Evolutionary conservation across 78 protist species (phyloP).

Genomic region (Dictyostelium brefeldianum): DNA sequence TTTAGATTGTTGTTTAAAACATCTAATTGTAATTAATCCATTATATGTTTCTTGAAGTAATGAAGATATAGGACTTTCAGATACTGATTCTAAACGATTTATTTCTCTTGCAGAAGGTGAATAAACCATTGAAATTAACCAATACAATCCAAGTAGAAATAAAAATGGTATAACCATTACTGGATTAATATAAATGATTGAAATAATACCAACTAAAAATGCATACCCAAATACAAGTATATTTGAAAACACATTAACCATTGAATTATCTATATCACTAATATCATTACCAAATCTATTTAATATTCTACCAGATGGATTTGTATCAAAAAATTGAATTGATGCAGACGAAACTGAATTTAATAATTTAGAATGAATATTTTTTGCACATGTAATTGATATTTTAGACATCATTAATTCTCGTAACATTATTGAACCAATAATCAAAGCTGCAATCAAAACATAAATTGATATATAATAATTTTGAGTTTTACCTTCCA

Average conservation of each 20-base stretch:
- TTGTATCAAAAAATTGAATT: conserved; percentile 57
- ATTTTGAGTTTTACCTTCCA: background rate
- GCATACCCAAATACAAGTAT: background rate
- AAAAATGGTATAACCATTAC: conserved; percentile 48
- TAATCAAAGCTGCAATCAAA: too few relatives aligned
- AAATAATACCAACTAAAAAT: conserved; percentile 5
- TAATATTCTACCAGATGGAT: conserved; percentile 74
- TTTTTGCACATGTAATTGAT: background rate
- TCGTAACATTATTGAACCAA: background rate
- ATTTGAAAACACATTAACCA: conserved; percentile 6
- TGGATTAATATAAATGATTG: conserved; percentile 32
- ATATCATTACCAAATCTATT: conserved; percentile 75
- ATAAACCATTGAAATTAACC: conserved; percentile 80
- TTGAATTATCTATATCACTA: conserved; percentile 48
- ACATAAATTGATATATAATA: conserved; percentile 14
- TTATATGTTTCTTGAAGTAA: conserved; percentile 84
- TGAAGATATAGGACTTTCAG: conserved; percentile 92
- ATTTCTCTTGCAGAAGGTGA: conserved; percentile 83
- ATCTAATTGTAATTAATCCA: conserved; percentile 94
- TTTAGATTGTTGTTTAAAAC: conserved; percentile 62
- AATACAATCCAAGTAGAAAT: conserved; percentile 45
- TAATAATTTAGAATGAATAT: conserved; percentile 1
- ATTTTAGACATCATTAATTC: background rate
- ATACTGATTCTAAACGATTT: conserved; percentile 86
- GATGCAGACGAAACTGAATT: background rate